Conservation (phyloP, 331 rosid species). For the Malus hybrid region DNA sequence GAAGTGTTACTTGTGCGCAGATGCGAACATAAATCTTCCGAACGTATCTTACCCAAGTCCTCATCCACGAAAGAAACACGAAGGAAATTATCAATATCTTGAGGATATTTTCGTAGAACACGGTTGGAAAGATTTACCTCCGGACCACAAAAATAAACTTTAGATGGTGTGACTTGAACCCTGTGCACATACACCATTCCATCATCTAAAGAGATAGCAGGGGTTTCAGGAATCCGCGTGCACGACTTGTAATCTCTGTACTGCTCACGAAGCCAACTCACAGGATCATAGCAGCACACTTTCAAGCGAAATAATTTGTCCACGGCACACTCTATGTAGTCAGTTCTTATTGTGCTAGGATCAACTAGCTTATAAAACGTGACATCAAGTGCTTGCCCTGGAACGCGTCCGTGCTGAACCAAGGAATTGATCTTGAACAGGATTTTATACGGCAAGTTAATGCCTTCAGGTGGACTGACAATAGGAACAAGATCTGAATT, state of each 20-base stretch:
- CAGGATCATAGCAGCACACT: slow-evolving; percentile 25
- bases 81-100: slow-evolving; percentile 23
- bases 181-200: slow-evolving; percentile 18
- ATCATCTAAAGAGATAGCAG: slow-evolving; percentile 17
- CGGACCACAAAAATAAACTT: slow-evolving; percentile 29
- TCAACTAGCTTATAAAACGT: slow-evolving; percentile 16
- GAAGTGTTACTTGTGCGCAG: neutral
- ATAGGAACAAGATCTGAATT: slow-evolving; percentile 10
- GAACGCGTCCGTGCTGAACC: slow-evolving; percentile 29
- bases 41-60: slow-evolving; percentile 21
- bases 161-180: slow-evolving; percentile 22
- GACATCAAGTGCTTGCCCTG: slow-evolving; percentile 15
- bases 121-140: slow-evolving; percentile 28
- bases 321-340: slow-evolving; percentile 15
- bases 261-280: slow-evolving; percentile 13
- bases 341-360: neutral
- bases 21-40: slow-evolving; percentile 9
- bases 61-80: slow-evolving; percentile 33
- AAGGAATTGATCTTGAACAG: slow-evolving; percentile 29
- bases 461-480: slow-evolving; percentile 9
- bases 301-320: slow-evolving; percentile 12
- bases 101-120: slow-evolving; percentile 11
- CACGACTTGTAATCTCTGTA: neutral
- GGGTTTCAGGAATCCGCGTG: neutral
- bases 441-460: slow-evolving; percentile 14